Conservation (phyloP, 371 early-diverging fungal species). For the Rhizopus arrhizus region DNA sequence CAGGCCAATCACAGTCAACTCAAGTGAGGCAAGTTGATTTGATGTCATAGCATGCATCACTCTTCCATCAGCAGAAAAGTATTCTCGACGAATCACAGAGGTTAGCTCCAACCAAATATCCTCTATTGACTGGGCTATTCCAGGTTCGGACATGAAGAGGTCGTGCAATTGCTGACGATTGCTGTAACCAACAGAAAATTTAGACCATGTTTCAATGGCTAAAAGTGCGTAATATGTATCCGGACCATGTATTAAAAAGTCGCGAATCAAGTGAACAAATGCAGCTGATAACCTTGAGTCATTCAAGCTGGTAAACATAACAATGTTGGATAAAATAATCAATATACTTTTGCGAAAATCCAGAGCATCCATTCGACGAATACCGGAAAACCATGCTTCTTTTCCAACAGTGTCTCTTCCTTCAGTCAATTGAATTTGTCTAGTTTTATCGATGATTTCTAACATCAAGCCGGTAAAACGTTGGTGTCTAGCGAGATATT, state of each 20-base stretch:
- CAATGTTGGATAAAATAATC: slow-evolving; percentile 56
- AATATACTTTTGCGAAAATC: slow-evolving; percentile 62
- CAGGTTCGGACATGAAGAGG: slow-evolving; percentile 30
- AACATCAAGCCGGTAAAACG: slow-evolving; percentile 54
- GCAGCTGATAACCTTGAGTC: slow-evolving; percentile 39
- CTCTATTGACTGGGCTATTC: slow-evolving; percentile 16
- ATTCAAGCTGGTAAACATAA: slow-evolving; percentile 42
- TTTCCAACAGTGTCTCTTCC: slow-evolving; percentile 25
- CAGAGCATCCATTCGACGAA: slow-evolving; percentile 55
- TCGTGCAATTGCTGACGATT: slow-evolving; percentile 52
- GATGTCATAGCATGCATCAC: slow-evolving; percentile 52
- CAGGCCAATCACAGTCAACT: slow-evolving; percentile 56
- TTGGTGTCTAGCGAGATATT: slow-evolving; percentile 56
- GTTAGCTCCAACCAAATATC: slow-evolving; percentile 48
- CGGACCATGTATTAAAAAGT: slow-evolving; percentile 55
- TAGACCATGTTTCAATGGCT: slow-evolving; percentile 61
- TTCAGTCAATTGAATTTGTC: slow-evolving; percentile 13
- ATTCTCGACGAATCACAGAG: slow-evolving; percentile 39
- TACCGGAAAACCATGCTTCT: slow-evolving; percentile 49
- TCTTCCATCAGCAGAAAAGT: slow-evolving; percentile 46
- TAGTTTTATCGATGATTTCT: slow-evolving; percentile 22
- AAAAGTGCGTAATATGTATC: slow-evolving; percentile 63
- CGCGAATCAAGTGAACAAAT: slow-evolving; percentile 50
- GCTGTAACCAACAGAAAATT: slow-evolving; percentile 59
- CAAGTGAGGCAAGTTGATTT: slow-evolving; percentile 57